A percentile compares a stretch with the other conserved stretches of the same genome.
phyloP scores from a whole-genome alignment of 805 yeast species.

The Ogataea parapolymorpha region DNA sequence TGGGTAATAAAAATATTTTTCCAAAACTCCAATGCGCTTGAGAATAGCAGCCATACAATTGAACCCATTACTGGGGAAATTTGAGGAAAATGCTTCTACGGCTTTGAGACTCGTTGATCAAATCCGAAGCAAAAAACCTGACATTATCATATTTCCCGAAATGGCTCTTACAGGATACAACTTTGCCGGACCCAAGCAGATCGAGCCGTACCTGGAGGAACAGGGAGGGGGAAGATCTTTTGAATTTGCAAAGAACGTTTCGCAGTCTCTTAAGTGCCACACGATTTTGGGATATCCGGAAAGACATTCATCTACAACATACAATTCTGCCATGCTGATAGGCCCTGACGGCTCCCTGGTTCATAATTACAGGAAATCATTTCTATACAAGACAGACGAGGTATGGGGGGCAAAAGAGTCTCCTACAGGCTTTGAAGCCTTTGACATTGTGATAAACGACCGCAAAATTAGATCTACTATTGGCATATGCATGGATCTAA shows the following conservation, averaged over 20 bases:
- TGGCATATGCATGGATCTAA: constrained; percentile 94
- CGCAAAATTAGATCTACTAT: constrained; percentile 44
- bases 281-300: constrained; percentile 88
- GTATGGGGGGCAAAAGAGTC: constrained; percentile 76
- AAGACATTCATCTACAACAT: constrained; percentile 36
- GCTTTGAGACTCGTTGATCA: constrained; percentile 41
- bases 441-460: constrained; percentile 39
- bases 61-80: constrained; percentile 59
- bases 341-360: constrained; percentile 55
- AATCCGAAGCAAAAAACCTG: constrained; percentile 37
- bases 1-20: constrained; percentile 7
- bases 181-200: constrained; percentile 45
- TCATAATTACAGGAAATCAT: constrained; percentile 71
- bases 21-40: constrained; percentile 38
- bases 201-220: constrained; percentile 57
- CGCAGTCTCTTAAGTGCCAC: constrained; percentile 51
- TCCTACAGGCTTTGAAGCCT: constrained; percentile 53
- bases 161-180: constrained; percentile 83
- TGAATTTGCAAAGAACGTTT: constrained; percentile 54
- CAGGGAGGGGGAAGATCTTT: constrained; percentile 39
- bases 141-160: constrained; percentile 79
- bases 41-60: constrained; percentile 66
- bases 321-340: constrained; percentile 70
- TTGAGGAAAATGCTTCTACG: constrained; percentile 49
- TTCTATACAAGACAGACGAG: constrained; percentile 75